phyloP scores from a whole-genome alignment of 2,329 filamentous ascomycete genomes.

The Penicillium sclerotigenum region DNA sequence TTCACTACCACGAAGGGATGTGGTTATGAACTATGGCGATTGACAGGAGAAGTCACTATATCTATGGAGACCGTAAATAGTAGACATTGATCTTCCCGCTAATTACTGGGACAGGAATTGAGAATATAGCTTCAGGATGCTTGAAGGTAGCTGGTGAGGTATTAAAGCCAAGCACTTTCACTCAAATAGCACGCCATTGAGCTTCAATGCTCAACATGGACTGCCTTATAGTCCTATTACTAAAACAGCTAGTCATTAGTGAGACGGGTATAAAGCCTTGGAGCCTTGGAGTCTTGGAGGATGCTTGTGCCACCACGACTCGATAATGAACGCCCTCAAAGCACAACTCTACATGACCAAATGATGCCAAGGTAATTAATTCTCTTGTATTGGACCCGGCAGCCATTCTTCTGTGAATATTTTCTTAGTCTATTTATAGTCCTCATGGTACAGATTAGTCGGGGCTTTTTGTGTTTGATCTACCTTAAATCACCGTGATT shows the following conservation, averaged over 20 bases:
- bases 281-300: not conserved
- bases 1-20: not conserved
- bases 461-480: not conserved
- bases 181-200: not conserved
- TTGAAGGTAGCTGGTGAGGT: not conserved
- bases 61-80: not conserved
- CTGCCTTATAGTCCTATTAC: not conserved
- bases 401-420: not conserved
- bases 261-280: not conserved
- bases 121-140: not conserved
- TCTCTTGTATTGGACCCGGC: not conserved
- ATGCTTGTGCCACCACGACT: too few species aligned
- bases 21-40: not conserved
- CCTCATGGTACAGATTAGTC: not conserved
- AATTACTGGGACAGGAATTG: not conserved
- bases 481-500: not conserved
- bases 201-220: not conserved
- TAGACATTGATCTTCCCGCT: too few species aligned
- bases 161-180: not conserved
- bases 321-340: not conserved
- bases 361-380: not conserved
- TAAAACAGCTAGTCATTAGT: not conserved
- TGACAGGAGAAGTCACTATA: not conserved
- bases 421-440: not conserved
- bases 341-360: not conserved